Percentiles rank a stretch among this genome's conserved stretches.
Conservation (phyloP, 2,329 filamentous ascomycete species). For the Fonsecaea monophora region DNA sequence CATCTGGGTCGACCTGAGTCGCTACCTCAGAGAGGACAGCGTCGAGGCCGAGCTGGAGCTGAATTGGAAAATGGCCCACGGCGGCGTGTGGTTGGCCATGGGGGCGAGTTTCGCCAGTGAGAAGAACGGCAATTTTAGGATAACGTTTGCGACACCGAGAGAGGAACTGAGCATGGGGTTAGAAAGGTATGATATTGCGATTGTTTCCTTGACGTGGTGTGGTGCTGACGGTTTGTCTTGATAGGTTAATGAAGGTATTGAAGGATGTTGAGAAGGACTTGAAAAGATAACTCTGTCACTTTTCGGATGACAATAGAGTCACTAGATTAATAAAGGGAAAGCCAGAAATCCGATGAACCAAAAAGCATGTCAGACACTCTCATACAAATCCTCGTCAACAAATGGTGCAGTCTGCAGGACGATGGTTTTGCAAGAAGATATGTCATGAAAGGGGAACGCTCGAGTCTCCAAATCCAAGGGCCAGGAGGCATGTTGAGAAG, state of each 20-base stretch:
- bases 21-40: constrained; percentile 29
- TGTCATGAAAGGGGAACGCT: not conserved
- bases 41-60: constrained; percentile 29
- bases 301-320: not conserved
- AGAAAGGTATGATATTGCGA: constrained; percentile 18
- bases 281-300: not conserved
- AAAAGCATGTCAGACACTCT: not conserved
- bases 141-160: constrained; percentile 36
- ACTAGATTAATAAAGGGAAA: not conserved
- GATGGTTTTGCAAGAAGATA: not conserved
- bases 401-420: not conserved
- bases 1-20: constrained; percentile 36
- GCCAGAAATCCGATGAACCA: not conserved
- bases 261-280: constrained; percentile 17
- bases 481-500: not conserved
- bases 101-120: constrained; percentile 33
- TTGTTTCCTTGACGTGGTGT: constrained; percentile 3
- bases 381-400: not conserved
- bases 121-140: constrained; percentile 33
- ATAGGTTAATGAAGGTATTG: constrained; percentile 26
- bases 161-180: constrained; percentile 34
- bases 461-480: not conserved
- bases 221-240: not conserved
- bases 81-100: constrained; percentile 35
- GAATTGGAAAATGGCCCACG: constrained; percentile 30